Percentiles rank a stretch among this genome's conserved stretches.
Conservation (phyloP, 805 yeast species). For the Cyberlindnera petersonii region DNA sequence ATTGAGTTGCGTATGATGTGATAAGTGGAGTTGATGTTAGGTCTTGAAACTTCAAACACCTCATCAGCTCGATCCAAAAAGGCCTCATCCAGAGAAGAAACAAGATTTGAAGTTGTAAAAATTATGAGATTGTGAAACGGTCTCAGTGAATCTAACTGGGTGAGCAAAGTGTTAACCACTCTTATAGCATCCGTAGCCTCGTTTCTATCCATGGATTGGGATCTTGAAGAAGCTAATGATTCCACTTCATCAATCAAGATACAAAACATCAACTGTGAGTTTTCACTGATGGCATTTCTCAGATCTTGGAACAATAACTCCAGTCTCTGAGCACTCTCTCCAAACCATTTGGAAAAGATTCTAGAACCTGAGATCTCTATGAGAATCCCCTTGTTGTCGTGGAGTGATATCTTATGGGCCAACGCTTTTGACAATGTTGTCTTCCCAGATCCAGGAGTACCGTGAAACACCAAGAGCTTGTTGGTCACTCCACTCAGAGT, state of each 20-base stretch:
- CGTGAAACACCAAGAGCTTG: too few relatives aligned
- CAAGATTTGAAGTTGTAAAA: slow-evolving; percentile 39
- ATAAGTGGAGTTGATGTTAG: slow-evolving; percentile 29
- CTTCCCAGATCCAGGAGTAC: too few relatives aligned
- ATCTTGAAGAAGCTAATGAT: slow-evolving; percentile 40
- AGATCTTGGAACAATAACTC: slow-evolving; percentile 34
- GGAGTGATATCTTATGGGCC: slow-evolving; percentile 37
- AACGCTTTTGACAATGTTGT: slow-evolving; percentile 39
- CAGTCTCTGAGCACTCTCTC: slow-evolving; percentile 42
- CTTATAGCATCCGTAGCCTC: slow-evolving; percentile 42
- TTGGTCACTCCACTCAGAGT: slow-evolving; percentile 7
- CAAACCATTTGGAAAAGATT: slow-evolving; percentile 43
- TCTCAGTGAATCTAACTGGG: slow-evolving; percentile 39
- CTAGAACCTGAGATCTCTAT: slow-evolving; percentile 42
- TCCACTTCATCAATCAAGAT: too few relatives aligned
- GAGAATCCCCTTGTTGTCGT: slow-evolving; percentile 28
- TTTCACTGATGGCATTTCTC: slow-evolving; percentile 22
- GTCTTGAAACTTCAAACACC: slow-evolving; percentile 33
- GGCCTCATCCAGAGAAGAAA: slow-evolving; percentile 39
- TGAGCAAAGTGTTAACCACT: slow-evolving; percentile 41
- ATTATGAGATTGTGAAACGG: slow-evolving; percentile 33
- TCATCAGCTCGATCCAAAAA: slow-evolving; percentile 42
- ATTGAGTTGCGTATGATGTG: slow-evolving; percentile 31
- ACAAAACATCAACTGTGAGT: slow-evolving; percentile 26
- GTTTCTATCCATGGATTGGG: slow-evolving; percentile 31